Percentiles rank a stretch among this genome's conserved stretches.
Evolutionary conservation across 345 rosid genomes (phyloP).

Genomic region (Odontarrhena argentea): DNA sequence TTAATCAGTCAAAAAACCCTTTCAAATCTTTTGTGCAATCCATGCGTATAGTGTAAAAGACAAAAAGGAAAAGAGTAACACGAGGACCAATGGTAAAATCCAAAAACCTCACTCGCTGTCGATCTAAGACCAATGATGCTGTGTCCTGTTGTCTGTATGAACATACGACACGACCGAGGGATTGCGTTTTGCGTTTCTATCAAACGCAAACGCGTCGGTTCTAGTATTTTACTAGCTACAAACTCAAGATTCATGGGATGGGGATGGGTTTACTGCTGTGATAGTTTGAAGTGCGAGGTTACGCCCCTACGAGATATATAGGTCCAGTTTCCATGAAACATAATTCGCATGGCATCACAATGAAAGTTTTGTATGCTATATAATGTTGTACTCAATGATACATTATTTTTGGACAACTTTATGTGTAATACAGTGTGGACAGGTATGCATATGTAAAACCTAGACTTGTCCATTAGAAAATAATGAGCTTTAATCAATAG

Average conservation of each 20-base stretch:
- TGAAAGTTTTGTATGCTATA: too few relatives aligned
- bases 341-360: too few relatives aligned
- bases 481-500: too few relatives aligned
- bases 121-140: slow-evolving; percentile 31
- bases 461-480: too few relatives aligned
- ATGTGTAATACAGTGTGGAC: too few relatives aligned
- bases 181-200: slow-evolving; percentile 27
- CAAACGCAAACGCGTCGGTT: slow-evolving; percentile 1
- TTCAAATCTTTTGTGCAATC: background rate
- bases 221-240: background rate
- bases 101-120: slow-evolving; percentile 37
- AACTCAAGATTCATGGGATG: background rate
- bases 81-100: slow-evolving; percentile 37
- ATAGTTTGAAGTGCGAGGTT: slow-evolving; percentile 1
- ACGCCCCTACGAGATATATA: too few relatives aligned
- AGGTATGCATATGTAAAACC: too few relatives aligned
- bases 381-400: too few relatives aligned
- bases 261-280: slow-evolving; percentile 1
- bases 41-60: slow-evolving; percentile 24
- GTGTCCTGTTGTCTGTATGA: slow-evolving; percentile 35
- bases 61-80: slow-evolving; percentile 7
- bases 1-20: slow-evolving; percentile 8
- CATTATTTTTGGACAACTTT: too few relatives aligned
- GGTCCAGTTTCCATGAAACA: too few relatives aligned
- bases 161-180: slow-evolving; percentile 29